Base-by-base conservation (phyloP, 257 asterid species). In the Solanum ahanhuiri region DNA sequence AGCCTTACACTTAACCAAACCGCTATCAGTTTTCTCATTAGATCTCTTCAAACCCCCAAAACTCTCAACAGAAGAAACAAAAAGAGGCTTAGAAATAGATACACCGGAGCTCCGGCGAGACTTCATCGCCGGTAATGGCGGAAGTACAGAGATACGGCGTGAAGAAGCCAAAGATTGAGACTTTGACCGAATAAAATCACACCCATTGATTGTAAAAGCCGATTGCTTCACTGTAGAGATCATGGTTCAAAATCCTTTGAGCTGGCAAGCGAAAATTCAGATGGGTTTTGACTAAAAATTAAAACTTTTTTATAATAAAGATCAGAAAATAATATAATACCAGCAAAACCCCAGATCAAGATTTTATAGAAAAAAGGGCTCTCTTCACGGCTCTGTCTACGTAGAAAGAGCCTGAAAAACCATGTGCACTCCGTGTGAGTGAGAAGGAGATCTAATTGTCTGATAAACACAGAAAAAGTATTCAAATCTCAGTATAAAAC, bases 211-310 rank as follows among this genome's bases (percentile, higher is more conserved):
- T 5, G 91, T 41, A 3, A 87, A 23, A 64, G 86, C 48, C 0
- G 98, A 90, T 67, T 90, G 96, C 72, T 90, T 92, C 85, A 95
- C 76, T 39, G 97, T 93, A 37, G 97, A 91, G 86, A 95, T 94
- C 98, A 95, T 95, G n/a, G 81, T 69, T 43, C 63, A 54, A 54
- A 54, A 54, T 54, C 63, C 28, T 85, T 86, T 67, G 43, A 43
- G 69, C 81, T 72, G 43, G 64, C 66, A 41, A 66, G 58, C 30
- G 28, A 86, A 48, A 81, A 33, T 85, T 76, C 34, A 63, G 12
- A 6, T 81, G 34, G 81, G 45, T 84, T 83, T 48, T 35, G 34
- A 75, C 37, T 22, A 20, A 87, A 88, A 72, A 63, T 63, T 60
- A 84, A 43, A 66, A 28, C 83, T 58, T 86, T 45, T 63, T 45